phyloP scores from a whole-genome alignment of 345 rosid genomes.

The Brassica rapa region DNA sequence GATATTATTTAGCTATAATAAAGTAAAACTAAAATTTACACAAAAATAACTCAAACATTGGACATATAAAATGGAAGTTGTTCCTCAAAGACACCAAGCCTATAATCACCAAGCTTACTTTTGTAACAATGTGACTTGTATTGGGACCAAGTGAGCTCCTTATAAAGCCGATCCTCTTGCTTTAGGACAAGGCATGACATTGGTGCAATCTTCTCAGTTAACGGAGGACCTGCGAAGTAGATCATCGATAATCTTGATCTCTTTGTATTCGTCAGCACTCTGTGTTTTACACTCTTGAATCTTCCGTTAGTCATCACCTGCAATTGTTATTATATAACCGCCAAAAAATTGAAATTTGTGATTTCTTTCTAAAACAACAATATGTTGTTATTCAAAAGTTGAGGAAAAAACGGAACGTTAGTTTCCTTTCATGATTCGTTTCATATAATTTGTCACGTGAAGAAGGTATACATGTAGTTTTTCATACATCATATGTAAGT shows the following conservation, averaged over 20 bases:
- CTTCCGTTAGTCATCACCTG: slow-evolving; percentile 89
- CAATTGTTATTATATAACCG: background rate
- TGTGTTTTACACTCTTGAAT: slow-evolving; percentile 79
- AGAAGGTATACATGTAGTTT: no score
- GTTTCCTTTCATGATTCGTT: background rate
- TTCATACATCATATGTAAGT: background rate
- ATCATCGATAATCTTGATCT: slow-evolving; percentile 81
- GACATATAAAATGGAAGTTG: slow-evolving; percentile 11
- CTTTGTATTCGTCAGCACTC: slow-evolving; percentile 58
- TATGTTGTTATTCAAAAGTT: background rate
- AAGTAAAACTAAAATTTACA: background rate
- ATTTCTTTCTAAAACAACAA: background rate
- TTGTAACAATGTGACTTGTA: slow-evolving; percentile 68
- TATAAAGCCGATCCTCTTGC: slow-evolving; percentile 67
- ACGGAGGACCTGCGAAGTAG: slow-evolving; percentile 80
- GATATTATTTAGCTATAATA: background rate
- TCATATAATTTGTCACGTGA: background rate
- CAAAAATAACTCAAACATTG: background rate
- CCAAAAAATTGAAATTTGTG: background rate
- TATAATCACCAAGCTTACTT: slow-evolving; percentile 68
- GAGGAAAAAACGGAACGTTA: background rate
- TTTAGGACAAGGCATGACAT: slow-evolving; percentile 49
- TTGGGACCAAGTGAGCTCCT: slow-evolving; percentile 76
- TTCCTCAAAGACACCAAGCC: slow-evolving; percentile 70
- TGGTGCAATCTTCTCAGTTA: slow-evolving; percentile 60